Base-by-base conservation (phyloP, 2,329 filamentous ascomycete species). In the Colletotrichum sp. region DNA sequence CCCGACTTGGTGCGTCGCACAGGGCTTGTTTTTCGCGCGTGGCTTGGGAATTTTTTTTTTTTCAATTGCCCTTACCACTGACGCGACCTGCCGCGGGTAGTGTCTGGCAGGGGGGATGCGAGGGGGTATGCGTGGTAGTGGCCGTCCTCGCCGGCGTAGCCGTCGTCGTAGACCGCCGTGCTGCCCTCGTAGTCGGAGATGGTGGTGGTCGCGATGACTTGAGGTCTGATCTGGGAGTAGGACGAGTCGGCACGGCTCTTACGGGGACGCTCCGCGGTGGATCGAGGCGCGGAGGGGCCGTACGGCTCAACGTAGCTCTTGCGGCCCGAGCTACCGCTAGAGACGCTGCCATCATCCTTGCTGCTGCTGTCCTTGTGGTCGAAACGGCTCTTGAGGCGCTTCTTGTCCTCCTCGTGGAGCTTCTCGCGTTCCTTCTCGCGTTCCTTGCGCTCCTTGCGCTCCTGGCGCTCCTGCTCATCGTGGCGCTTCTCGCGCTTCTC, bases 401-500 rank as follows among this genome's bases (percentile, higher is more conserved):
- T 83, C 78, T 84, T 84, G 68, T 84, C 82, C 34, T 80, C 81
- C 71, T 81, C 80, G 72, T 80, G 78, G n/a, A 21, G 44, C n/a
- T 52, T 52, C 44, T 30, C 57, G n/a, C 36, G 36, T n/a, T 82
- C 82, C n/a, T 52, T 52, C 44, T 28, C 57, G n/a, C 36, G 36
- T 13, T 82, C 82, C 70, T 79, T 78, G 39, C 78, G 76, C 18
- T 76, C 72, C 72, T 80, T 78, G 15, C 66, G 74, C 63, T 63
- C 34, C 34, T 79, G 76, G 15, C 66, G 74, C 63, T 63, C 36
- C 34, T 79, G 76, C 52, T 39, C 64, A 32, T 85, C 85, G 75
- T 86, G 85, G 30, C 85, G 84, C 69, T 80, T 80, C 30, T 82
- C 82, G 69, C 86, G 81, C 16, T 85, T 84, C 62, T 84, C 83